These are phyloP conservation scores for Piloderma croceum DNA, from an alignment of 768 basidiomycete genomes.

Conservation along the genomic window DNA sequence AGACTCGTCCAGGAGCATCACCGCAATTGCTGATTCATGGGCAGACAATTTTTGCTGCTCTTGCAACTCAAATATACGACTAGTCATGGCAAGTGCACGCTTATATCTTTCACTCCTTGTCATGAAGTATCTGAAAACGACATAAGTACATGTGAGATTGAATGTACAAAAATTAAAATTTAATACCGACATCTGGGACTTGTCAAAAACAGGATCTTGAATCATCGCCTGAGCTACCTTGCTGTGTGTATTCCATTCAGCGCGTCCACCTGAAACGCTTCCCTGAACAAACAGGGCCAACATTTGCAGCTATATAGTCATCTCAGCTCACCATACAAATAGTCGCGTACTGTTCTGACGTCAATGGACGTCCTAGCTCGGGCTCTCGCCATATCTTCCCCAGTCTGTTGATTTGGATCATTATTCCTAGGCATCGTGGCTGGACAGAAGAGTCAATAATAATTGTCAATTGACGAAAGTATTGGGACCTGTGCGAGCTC, in stretches of 20 bases:
- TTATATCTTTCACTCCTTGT: constrained; percentile 53
- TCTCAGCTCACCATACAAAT: background rate
- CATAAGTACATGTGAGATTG: background rate
- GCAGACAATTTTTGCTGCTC: constrained; percentile 48
- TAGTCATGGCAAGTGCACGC: constrained; percentile 48
- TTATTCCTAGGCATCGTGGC: no score
- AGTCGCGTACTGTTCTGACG: background rate
- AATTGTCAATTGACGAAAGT: no score
- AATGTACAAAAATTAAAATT: background rate
- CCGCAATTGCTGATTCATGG: constrained; percentile 42
- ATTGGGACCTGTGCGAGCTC: no score
- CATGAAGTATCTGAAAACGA: constrained; percentile 45
- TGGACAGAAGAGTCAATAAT: no score
- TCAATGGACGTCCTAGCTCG: background rate
- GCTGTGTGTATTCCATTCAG: constrained; percentile 45
- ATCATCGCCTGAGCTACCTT: constrained; percentile 42
- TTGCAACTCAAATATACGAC: constrained; percentile 55
- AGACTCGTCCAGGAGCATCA: constrained; percentile 44
- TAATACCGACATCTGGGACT: constrained; percentile 42
- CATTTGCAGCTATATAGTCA: background rate
- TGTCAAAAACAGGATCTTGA: constrained; percentile 56
- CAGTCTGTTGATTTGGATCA: background rate
- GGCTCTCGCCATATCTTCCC: background rate
- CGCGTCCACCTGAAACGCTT: constrained; percentile 40
- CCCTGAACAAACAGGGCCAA: background rate